These are phyloP conservation scores for Malassezia caprae DNA, from an alignment of 1,284 basidiomycete species.

Conservation along the genomic window DNA sequence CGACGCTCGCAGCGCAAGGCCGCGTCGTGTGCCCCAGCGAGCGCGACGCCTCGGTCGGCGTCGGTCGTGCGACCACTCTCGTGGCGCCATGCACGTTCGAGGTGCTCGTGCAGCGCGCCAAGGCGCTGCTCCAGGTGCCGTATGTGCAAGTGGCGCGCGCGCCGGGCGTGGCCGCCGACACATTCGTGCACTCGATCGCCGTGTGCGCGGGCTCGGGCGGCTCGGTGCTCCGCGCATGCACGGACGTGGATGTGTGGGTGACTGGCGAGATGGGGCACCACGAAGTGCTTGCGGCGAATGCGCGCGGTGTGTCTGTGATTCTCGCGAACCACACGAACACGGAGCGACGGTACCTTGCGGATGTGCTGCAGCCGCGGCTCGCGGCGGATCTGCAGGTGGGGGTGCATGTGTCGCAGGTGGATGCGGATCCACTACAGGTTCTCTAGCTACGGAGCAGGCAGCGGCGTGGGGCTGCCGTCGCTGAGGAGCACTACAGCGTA, in stretches of 20 bases:
- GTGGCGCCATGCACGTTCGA: neutral
- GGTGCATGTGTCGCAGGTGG: constrained; percentile 10
- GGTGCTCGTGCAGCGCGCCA: neutral
- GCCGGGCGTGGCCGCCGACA: constrained; percentile 5
- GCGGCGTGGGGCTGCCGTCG: constrained; percentile 19
- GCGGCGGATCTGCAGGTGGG: neutral
- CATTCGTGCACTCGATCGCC: constrained; percentile 26
- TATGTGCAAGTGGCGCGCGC: constrained; percentile 11
- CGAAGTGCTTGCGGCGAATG: constrained; percentile 39
- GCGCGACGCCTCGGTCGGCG: constrained; percentile 2
- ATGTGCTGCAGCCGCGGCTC: constrained; percentile 8
- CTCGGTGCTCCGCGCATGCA: constrained; percentile 25
- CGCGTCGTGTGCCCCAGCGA: constrained; percentile 8
- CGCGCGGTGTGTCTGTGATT: constrained; percentile 37
- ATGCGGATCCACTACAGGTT: constrained; percentile 9
- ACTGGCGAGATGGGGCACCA: constrained; percentile 44
- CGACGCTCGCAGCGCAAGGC: constrained; percentile 6
- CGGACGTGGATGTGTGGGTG: constrained; percentile 33
- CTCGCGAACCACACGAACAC: constrained; percentile 43
- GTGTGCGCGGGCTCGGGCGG: constrained; percentile 43
- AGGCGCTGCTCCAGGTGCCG: constrained; percentile 6
- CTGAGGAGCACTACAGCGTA: constrained; percentile 52
- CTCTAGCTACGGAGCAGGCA: neutral
- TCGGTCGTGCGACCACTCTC: constrained; percentile 3
- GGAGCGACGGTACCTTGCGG: constrained; percentile 24